Evolutionary conservation across 2,329 filamentous ascomycete genomes (phyloP).

Genomic region (Diaporthe sp.): DNA sequence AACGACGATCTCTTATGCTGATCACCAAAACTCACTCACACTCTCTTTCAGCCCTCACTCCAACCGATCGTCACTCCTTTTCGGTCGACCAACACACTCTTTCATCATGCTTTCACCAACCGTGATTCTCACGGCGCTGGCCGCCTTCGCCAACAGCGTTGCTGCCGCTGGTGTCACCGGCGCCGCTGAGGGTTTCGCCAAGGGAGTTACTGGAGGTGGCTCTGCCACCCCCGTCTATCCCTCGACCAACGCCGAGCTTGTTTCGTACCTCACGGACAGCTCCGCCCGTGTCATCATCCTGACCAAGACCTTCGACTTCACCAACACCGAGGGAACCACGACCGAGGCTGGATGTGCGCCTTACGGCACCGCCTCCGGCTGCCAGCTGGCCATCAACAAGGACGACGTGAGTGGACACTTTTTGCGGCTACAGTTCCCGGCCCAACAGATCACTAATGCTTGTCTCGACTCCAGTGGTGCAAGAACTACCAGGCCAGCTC

Average conservation of each 20-base stretch:
- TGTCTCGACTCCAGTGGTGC: slow-evolving; percentile 59
- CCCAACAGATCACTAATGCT: background rate
- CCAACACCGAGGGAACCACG: slow-evolving; percentile 65
- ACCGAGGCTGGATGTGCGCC: slow-evolving; percentile 69
- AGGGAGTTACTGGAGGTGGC: slow-evolving; percentile 72
- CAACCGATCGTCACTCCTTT: slow-evolving; percentile 20
- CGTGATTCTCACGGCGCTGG: slow-evolving; percentile 22
- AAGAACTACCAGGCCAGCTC: slow-evolving; percentile 68
- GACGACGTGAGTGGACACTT: slow-evolving; percentile 50
- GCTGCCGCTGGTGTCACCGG: slow-evolving; percentile 45
- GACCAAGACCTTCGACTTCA: slow-evolving; percentile 69
- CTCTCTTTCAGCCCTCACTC: slow-evolving; percentile 6
- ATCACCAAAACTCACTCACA: background rate
- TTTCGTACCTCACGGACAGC: slow-evolving; percentile 69
- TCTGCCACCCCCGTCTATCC: slow-evolving; percentile 67
- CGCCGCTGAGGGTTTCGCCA: slow-evolving; percentile 58
- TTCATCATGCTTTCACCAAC: slow-evolving; percentile 19
- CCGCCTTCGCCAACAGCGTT: slow-evolving; percentile 20
- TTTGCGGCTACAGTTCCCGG: background rate
- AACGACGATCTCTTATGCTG: slow-evolving; percentile 1
- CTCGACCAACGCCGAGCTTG: slow-evolving; percentile 66
- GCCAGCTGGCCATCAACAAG: slow-evolving; percentile 73
- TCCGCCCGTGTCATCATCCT: slow-evolving; percentile 70
- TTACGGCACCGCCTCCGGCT: slow-evolving; percentile 64
- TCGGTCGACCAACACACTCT: background rate